Percentiles rank a stretch among this genome's conserved stretches.
phyloP scores from a whole-genome alignment of 2,329 filamentous ascomycete genomes.

The Talaromyces piceae region DNA sequence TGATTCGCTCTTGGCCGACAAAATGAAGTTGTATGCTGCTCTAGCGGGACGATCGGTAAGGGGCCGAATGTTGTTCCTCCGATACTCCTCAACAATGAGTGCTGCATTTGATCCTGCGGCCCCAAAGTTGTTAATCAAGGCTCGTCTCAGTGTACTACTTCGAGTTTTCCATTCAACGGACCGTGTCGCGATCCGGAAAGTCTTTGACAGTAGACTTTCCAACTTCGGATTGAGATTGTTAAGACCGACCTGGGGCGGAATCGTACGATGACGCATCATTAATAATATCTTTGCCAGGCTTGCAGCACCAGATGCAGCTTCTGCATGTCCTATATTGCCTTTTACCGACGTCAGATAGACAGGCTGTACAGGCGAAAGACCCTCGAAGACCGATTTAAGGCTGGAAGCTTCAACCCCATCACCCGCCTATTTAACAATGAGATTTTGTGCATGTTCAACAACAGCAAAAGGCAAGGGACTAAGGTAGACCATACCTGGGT shows the following conservation, averaged over 20 bases:
- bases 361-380: conserved; percentile 16
- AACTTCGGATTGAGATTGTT: conserved; percentile 16
- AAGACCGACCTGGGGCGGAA: conserved; percentile 34
- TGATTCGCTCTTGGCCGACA: background rate
- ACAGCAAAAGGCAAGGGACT: no score
- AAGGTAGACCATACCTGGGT: no score
- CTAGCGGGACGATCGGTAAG: background rate
- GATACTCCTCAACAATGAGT: background rate
- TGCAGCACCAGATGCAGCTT: conserved; percentile 31
- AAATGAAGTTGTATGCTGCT: background rate
- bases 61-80: background rate
- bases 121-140: conserved; percentile 59
- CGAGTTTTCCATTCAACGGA: conserved; percentile 23
- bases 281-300: conserved; percentile 35
- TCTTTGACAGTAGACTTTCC: conserved; percentile 7
- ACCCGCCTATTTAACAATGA: no score
- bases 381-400: conserved; percentile 12
- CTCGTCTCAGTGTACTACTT: conserved; percentile 25
- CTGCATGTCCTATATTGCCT: conserved; percentile 17
- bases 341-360: conserved; percentile 16
- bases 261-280: conserved; percentile 36
- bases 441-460: no score
- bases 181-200: conserved; percentile 11
- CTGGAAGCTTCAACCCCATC: background rate
- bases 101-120: conserved; percentile 48